These are phyloP conservation scores for Nasturtium officinale DNA, from an alignment of 345 rosid genomes.

Conservation along the genomic window DNA sequence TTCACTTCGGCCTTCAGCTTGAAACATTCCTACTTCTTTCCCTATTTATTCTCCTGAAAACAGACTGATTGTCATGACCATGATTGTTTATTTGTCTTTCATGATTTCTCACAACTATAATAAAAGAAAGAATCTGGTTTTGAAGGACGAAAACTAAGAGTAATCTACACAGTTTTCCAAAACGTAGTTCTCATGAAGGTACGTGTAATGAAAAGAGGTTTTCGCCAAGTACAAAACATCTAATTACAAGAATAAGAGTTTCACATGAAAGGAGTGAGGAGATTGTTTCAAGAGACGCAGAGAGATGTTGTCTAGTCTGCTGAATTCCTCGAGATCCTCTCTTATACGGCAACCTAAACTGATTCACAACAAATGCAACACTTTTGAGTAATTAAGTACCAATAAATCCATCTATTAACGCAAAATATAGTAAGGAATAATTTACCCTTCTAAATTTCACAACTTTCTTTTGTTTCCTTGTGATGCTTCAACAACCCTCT, in stretches of 20 bases:
- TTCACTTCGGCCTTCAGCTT: constrained; percentile 5
- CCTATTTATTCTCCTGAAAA: constrained; percentile 8
- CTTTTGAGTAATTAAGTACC: constrained; percentile 36
- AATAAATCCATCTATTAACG: constrained; percentile 34
- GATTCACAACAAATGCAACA: constrained; percentile 44
- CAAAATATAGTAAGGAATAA: constrained; percentile 44
- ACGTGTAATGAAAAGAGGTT: constrained; percentile 4
- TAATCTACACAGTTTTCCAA: constrained; percentile 27
- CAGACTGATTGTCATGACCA: not conserved
- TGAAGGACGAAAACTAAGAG: not conserved
- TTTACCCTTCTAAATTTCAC: constrained; percentile 41
- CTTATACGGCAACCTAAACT: constrained; percentile 37
- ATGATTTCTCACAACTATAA: constrained; percentile 18
- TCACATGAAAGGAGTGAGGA: constrained; percentile 33
- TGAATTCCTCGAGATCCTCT: constrained; percentile 27
- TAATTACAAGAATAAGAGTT: constrained; percentile 36
- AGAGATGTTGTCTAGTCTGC: constrained; percentile 23
- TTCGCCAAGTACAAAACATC: constrained; percentile 15
- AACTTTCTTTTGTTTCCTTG: constrained; percentile 38
- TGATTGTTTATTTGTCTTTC: not conserved
- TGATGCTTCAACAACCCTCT: constrained; percentile 40
- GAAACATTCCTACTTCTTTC: constrained; percentile 6
- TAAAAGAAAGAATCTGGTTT: constrained; percentile 21
- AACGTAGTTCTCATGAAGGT: constrained; percentile 30
- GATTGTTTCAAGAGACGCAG: constrained; percentile 24